A percentile compares a stretch with the other conserved stretches of the same genome.
Conservation (phyloP, 225 moss, liverwort and hornwort genomes). For the Pseudisothecium myosuroides region DNA sequence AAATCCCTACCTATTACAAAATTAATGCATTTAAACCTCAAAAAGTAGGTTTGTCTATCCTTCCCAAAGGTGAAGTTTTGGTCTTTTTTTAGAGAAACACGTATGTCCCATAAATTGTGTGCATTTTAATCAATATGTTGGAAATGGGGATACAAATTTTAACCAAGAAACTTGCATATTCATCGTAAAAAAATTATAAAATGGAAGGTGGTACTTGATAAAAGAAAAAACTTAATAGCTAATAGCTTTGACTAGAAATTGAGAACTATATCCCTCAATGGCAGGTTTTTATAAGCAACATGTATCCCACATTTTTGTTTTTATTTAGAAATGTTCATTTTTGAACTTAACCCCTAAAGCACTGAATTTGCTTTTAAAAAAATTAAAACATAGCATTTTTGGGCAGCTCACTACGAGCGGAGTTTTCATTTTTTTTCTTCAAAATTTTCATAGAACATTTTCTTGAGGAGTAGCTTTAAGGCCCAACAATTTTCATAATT, state of each 20-base stretch:
- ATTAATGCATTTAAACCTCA: background rate
- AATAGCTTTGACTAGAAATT: background rate
- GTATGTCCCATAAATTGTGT: fast-evolving
- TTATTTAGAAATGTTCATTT: no score
- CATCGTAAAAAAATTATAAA: background rate
- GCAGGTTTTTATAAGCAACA: background rate
- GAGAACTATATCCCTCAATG: background rate
- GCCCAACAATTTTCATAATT: no score
- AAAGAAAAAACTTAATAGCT: background rate
- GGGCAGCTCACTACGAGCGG: no score
- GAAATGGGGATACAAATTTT: background rate
- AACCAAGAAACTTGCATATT: no score
- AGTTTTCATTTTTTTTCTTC: no score
- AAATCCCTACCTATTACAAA: background rate
- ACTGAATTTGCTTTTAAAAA: no score
- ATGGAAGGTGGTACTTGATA: background rate
- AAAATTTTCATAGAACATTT: no score
- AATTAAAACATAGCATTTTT: no score
- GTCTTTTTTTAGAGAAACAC: background rate
- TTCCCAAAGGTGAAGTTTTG: background rate
- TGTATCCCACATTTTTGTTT: no score
- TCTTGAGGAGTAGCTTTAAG: no score
- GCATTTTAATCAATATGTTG: background rate
- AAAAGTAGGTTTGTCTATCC: background rate
- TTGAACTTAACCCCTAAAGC: no score